Evolutionary conservation across 306 rosid genomes (phyloP), one percentile per base, ranked within the genome.

Genomic region (Castanea crenata): DNA sequence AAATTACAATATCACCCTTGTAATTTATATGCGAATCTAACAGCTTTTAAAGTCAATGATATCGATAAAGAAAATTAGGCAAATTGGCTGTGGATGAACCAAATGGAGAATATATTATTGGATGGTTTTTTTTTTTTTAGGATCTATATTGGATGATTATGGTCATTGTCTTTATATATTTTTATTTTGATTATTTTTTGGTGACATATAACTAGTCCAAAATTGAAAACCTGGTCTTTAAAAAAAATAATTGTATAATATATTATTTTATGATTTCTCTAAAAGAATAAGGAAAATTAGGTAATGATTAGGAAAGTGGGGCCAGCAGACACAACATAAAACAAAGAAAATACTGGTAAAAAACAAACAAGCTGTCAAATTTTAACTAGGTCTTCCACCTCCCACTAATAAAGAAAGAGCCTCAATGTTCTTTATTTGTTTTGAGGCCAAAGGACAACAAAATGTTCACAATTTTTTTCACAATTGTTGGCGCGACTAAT

Each of bases 1-100:
- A 65, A 38, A 6, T 80, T 54, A 74, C 79, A 1, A 65, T 3
- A 52, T 14, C 25, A 63, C 83, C 79, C 78, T 46, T 80, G 11
- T 34, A 7, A 38, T 38, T 38, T 38, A 38, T 38, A 20, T 23
- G 2, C 15, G 46, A 11, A 20, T 4, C 57, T 3, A 44, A 34
- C 41, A 2, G 9, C 38, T 25, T 25, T 1, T 63, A 13, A 63
- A 63, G 38, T 13, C 38, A 63, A 63, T 5, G 69, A 63, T 63
- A 27, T 7, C 12, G 19, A 29, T 6, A 15, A 25, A 27, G 38
- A 29, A 63, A 29, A 29, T 63, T 63, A 29, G 41, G 69, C 20
- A 29, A 7, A 32, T 19, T 57, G 15, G 31, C 14, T 21, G 1
- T 9, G 65, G 5, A 9, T 21, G 14, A 58, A 21, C 27, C 65